A percentile compares a stretch with the other conserved stretches of the same genome.
These are phyloP conservation scores for Colletotrichum magnum DNA, from an alignment of 2,329 filamentous ascomycete species.

Conservation along the genomic window DNA sequence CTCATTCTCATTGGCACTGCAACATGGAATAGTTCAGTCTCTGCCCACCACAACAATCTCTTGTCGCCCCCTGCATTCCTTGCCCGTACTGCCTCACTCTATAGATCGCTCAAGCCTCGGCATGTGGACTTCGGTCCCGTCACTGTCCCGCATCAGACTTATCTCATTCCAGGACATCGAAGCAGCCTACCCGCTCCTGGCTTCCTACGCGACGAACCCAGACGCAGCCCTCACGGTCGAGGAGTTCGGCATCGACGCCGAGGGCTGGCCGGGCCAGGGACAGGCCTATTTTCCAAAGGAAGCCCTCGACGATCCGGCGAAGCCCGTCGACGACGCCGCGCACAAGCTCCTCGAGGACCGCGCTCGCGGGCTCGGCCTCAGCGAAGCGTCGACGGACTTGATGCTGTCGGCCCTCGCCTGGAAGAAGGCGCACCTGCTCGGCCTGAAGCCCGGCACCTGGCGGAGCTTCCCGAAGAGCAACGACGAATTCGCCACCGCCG, in stretches of 20 bases:
- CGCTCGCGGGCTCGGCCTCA: neutral
- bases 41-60: too few species aligned
- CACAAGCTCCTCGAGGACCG: neutral
- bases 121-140: neutral
- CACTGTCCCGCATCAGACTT: neutral
- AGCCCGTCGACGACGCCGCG: neutral
- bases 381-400: neutral
- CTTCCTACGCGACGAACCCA: slow-evolving; percentile 2
- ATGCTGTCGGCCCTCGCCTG: neutral
- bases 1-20: too few species aligned
- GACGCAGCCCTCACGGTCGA: slow-evolving; percentile 7
- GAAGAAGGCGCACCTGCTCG: neutral
- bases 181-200: slow-evolving; percentile 2
- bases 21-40: too few species aligned
- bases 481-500: neutral
- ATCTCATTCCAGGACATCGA: too few species aligned
- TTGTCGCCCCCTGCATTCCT: neutral
- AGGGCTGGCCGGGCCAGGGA: too few species aligned
- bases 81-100: neutral
- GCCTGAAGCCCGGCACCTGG: neutral
- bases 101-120: too few species aligned
- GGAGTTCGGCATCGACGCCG: neutral
- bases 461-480: neutral
- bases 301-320: neutral
- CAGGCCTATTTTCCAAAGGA: too few species aligned